These are phyloP conservation scores for Backusella australiensis DNA, from an alignment of 192 early-diverging fungal genomes.

Conservation along the genomic window DNA sequence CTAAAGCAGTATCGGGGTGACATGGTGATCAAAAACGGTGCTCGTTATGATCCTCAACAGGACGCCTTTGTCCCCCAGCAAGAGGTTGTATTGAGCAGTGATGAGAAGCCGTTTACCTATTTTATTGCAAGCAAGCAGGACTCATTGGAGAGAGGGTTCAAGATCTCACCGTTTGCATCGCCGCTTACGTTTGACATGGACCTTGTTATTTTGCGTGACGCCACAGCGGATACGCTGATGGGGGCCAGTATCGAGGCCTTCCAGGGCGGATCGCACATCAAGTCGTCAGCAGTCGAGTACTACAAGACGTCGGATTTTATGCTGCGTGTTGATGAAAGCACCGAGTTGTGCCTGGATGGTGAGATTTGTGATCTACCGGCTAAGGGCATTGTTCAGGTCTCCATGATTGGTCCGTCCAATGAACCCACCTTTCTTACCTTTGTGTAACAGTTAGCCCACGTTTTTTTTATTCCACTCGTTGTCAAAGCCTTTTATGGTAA, in stretches of 20 bases:
- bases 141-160: slow-evolving; percentile 47
- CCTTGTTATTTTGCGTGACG: slow-evolving; percentile 38
- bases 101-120: slow-evolving; percentile 41
- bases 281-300: slow-evolving; percentile 34
- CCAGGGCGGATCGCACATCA: slow-evolving; percentile 37
- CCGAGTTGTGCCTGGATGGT: slow-evolving; percentile 48
- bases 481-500: not conserved
- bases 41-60: slow-evolving; percentile 19
- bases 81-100: not conserved
- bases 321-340: slow-evolving; percentile 35
- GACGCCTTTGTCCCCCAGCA: not conserved
- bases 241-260: slow-evolving; percentile 31
- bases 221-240: slow-evolving; percentile 31
- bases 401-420: slow-evolving; percentile 1
- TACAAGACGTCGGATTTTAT: slow-evolving; percentile 36
- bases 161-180: slow-evolving; percentile 42
- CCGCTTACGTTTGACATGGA: slow-evolving; percentile 43
- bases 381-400: slow-evolving; percentile 12
- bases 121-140: slow-evolving; percentile 45
- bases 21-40: slow-evolving; percentile 26
- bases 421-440: not conserved
- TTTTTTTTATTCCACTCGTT: slow-evolving; percentile 7
- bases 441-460: not conserved
- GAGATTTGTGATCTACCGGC: slow-evolving; percentile 29
- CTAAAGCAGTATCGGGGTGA: slow-evolving; percentile 41